Base-by-base conservation (phyloP, 305 asterid species). In the Fraxinus sp. region DNA sequence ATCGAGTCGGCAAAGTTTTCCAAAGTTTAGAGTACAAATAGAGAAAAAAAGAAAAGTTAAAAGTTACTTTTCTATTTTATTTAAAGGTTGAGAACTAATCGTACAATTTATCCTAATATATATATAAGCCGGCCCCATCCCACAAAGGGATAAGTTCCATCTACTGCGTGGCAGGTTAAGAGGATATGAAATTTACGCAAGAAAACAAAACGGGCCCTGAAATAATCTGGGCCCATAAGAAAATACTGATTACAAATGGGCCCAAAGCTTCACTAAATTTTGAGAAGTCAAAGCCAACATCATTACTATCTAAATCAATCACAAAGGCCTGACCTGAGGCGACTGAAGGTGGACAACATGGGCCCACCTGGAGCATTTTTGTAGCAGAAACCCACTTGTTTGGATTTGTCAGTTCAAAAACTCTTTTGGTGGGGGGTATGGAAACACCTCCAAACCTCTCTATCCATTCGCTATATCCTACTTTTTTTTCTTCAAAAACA, bases 231-330 rank as follows among this genome's bases (percentile, higher is more conserved):
- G 32, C 85, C 70, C 8, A 6, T 0, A 20, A 20, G 70, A 18
- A 20, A 18, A 46, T 35, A 43, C 57, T 79, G 81, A 70, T 62
- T n/a, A 20, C 7, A 49, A 3, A 9, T n/a, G 86, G 86, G 39
- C 79, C 88, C 85, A 57, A 30, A 28, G 28, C 1, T n/a, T 70
- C 81, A 33, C 82, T 79, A 35, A 80, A 46, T 87, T 80, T 82
- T 82, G 57, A 78, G 68, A 80, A 84, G 91, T 84, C 90, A 88
- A 88, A 81, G 46, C 83, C 78, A 5, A 80, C 81, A 87, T 86
- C 83, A 85, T 87, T 84, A 82, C 80, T 85, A 84, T 64, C 52
- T 39, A 75, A 82, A 52, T 80, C 82, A 79, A 68, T 33, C 33
- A 43, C 6, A 14, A 64, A 55, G 18, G 36, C 10, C 33, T 75